Conservation (phyloP, 2,329 filamentous ascomycete genomes). For the Alternaria gaisen region DNA sequence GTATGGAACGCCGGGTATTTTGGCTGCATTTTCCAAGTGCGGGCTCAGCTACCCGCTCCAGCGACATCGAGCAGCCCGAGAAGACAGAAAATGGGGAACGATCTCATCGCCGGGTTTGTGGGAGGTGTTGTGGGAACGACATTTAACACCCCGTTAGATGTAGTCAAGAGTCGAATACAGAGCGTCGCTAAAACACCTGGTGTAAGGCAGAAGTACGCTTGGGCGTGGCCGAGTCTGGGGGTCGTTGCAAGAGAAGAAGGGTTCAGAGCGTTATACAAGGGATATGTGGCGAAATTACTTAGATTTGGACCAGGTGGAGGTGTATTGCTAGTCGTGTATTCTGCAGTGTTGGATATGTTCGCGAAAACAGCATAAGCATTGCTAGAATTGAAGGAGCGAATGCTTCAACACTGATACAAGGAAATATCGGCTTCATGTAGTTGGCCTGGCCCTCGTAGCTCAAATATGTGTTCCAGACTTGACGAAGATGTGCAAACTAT, state of each 20-base stretch:
- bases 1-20: constrained; percentile 48
- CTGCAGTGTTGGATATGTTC: constrained; percentile 35
- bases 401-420: background rate
- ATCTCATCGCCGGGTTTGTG: constrained; percentile 41
- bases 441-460: background rate
- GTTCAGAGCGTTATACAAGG: constrained; percentile 40
- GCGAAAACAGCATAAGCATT: constrained; percentile 22
- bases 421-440: background rate
- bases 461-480: background rate
- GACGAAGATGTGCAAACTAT: background rate
- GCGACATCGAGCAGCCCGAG: constrained; percentile 22
- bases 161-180: constrained; percentile 46
- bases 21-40: constrained; percentile 44
- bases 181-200: constrained; percentile 40
- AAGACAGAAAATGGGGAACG: constrained; percentile 39
- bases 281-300: constrained; percentile 43
- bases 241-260: constrained; percentile 41
- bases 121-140: constrained; percentile 42
- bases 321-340: constrained; percentile 42
- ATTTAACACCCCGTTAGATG: constrained; percentile 43
- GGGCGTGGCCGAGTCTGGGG: constrained; percentile 41
- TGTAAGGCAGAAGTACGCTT: constrained; percentile 38
- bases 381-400: background rate
- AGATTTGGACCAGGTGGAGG: constrained; percentile 44
- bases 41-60: constrained; percentile 33